Evolutionary conservation across 2,329 filamentous ascomycete genomes (phyloP), one percentile per base, ranked within the genome.

Genomic region (Ceratocystis variospora): DNA sequence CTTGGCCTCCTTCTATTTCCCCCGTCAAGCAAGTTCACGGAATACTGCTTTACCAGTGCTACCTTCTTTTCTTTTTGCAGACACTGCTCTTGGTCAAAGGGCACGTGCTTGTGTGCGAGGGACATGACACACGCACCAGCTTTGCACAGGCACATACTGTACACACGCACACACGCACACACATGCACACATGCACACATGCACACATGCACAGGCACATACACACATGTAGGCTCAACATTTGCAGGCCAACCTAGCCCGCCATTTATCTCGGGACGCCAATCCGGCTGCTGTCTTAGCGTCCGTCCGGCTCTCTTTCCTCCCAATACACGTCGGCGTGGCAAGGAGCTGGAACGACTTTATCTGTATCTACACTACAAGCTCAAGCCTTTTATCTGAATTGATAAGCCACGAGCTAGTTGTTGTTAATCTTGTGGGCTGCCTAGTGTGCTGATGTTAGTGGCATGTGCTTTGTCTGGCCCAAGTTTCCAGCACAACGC

Each of bases 91-190:
- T 31, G 28, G 53, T 8, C 12, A 57, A 57, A 31, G 53, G 53
- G 53, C 53, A 57, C 53, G 53, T 57, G 53, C 53, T 31, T 17
- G 53, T 31, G 22, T 57, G 22, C 22, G 22, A 57, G 53, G 17
- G 53, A 57, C 53, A 57, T 57, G 53, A 57, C 22, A 57, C 53
- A 57, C 53, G 53, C 53, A 31, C 53, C 53, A 28, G 31, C 25
- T 57, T 41, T 28, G 53, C 53, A 57, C 53, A 31, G 53, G 46
- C 46, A 50, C 46, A 50, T n/a, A 50, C 22, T 50, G n/a, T 22
- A 50, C 46, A 50, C n/a, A 50, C 22, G 46, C 33, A 37, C 33
- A 37, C 33, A 33, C n/a, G n/a, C n/a, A n/a, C 33, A 31, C 3
- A 37, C 33, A 37, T 37, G 33, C 33, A 37, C 8, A 37, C 33